Conservation (phyloP, 345 rosid species). For the Psidium guajava region DNA sequence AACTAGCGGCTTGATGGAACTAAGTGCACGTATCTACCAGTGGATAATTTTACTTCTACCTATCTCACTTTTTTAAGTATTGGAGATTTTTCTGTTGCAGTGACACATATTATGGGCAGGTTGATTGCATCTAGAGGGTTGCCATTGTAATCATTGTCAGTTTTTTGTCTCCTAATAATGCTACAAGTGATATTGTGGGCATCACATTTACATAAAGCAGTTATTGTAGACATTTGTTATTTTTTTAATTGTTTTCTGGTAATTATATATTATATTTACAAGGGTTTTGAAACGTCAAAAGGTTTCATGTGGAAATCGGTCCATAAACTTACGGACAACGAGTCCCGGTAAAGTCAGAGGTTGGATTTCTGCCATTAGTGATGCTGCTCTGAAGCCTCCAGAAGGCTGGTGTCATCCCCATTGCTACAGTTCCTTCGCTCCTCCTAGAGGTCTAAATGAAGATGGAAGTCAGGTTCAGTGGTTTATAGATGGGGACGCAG, state of each 20-base stretch:
- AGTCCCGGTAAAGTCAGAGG: constrained; percentile 51
- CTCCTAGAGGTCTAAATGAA: constrained; percentile 65
- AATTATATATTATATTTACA: background rate
- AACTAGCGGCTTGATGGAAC: background rate
- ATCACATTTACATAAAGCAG: background rate
- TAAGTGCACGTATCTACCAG: background rate
- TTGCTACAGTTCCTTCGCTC: constrained; percentile 70
- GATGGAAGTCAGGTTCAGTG: constrained; percentile 95
- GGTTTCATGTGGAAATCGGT: constrained; percentile 64
- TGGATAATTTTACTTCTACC: background rate
- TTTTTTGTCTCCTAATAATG: background rate
- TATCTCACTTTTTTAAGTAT: background rate
- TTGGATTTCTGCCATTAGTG: constrained; percentile 69
- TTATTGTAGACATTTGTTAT: background rate
- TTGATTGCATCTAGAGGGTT: background rate
- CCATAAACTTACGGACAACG: constrained; percentile 44
- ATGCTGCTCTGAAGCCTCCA: constrained; percentile 35
- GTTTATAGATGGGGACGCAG: constrained; percentile 83
- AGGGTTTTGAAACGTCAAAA: constrained; percentile 4
- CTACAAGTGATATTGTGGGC: background rate
- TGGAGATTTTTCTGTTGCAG: background rate
- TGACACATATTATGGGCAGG: background rate
- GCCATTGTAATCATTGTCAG: background rate
- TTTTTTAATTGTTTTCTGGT: background rate
- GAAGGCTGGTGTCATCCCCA: constrained; percentile 77